phyloP scores from a whole-genome alignment of 148 eudicot species.

The Vaccinium darrowii region DNA sequence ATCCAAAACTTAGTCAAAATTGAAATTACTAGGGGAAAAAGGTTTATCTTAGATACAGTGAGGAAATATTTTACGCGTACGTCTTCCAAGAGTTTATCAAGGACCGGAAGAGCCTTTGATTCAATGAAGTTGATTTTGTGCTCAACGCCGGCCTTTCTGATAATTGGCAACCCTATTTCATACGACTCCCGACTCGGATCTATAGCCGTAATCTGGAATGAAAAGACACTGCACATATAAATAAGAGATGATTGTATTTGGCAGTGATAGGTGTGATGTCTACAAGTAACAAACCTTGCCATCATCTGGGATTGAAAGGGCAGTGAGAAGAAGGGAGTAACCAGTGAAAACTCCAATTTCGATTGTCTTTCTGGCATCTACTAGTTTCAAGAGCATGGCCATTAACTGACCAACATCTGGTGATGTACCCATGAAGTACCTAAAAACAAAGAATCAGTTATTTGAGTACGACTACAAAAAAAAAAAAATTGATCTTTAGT shows the following conservation, averaged over 20 bases:
- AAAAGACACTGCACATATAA: neutral
- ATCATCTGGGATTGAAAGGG: constrained; percentile 43
- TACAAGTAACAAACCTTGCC: constrained; percentile 27
- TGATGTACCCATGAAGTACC: constrained; percentile 30
- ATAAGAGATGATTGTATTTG: no score
- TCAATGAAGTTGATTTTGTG: constrained; percentile 54
- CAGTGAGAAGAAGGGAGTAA: constrained; percentile 43
- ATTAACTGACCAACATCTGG: constrained; percentile 41
- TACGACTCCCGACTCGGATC: constrained; percentile 34
- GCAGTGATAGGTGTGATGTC: no score
- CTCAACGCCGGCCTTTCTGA: constrained; percentile 47
- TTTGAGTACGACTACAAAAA: no score
- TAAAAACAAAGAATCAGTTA: neutral
- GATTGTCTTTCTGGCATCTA: constrained; percentile 39
- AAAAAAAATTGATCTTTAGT: no score
- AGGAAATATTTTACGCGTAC: constrained; percentile 18
- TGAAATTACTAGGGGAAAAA: neutral
- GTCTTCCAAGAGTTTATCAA: constrained; percentile 38
- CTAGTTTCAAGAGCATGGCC: constrained; percentile 35
- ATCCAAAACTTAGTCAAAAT: neutral
- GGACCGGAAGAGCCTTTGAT: constrained; percentile 39
- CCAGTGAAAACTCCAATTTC: constrained; percentile 54
- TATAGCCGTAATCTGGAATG: constrained; percentile 44
- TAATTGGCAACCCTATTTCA: constrained; percentile 54
- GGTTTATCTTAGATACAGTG: no score